These are phyloP conservation scores for Davidsoniella australis DNA, from an alignment of 2,329 filamentous ascomycete genomes.

Conservation along the genomic window DNA sequence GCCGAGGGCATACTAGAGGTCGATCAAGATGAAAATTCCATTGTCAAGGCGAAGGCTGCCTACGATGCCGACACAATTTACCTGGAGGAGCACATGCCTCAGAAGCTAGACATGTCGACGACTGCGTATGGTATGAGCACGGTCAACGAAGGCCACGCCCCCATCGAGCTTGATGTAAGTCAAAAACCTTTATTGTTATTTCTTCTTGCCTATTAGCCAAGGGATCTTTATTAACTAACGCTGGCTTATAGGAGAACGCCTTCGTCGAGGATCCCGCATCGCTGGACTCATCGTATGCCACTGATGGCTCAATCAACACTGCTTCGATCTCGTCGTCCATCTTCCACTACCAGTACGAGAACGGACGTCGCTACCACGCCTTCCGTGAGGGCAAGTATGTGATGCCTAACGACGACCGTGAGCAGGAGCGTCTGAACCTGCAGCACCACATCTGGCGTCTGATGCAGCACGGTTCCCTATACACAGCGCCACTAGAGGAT, in stretches of 20 bases:
- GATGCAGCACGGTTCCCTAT: slow-evolving; percentile 26
- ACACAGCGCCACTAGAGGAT: slow-evolving; percentile 26
- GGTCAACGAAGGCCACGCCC: slow-evolving; percentile 8
- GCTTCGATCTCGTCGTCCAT: slow-evolving; percentile 26
- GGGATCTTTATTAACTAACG: background rate
- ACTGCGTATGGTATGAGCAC: slow-evolving; percentile 10
- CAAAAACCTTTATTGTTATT: too few relatives aligned
- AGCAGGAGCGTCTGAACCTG: slow-evolving; percentile 36
- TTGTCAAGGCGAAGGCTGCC: slow-evolving; percentile 1
- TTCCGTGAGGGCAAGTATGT: slow-evolving; percentile 28
- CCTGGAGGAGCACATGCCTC: slow-evolving; percentile 12
- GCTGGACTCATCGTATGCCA: slow-evolving; percentile 22
- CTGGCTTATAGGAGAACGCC: slow-evolving; percentile 1
- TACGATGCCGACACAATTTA: slow-evolving; percentile 11
- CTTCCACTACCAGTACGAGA: slow-evolving; percentile 27
- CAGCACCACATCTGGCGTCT: slow-evolving; percentile 37
- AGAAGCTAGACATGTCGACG: slow-evolving; percentile 10
- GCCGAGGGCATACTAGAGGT: background rate
- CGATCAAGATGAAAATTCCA: background rate
- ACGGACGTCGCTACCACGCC: slow-evolving; percentile 31
- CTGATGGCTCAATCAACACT: slow-evolving; percentile 19
- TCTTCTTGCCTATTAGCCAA: background rate
- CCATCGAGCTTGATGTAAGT: slow-evolving; percentile 11
- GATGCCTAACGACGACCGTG: slow-evolving; percentile 34
- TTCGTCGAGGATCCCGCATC: slow-evolving; percentile 2